Percentiles rank a stretch among this genome's conserved stretches.
These are phyloP conservation scores for Cerioporus squamosus DNA, from an alignment of 1,284 basidiomycete genomes.

Conservation along the genomic window DNA sequence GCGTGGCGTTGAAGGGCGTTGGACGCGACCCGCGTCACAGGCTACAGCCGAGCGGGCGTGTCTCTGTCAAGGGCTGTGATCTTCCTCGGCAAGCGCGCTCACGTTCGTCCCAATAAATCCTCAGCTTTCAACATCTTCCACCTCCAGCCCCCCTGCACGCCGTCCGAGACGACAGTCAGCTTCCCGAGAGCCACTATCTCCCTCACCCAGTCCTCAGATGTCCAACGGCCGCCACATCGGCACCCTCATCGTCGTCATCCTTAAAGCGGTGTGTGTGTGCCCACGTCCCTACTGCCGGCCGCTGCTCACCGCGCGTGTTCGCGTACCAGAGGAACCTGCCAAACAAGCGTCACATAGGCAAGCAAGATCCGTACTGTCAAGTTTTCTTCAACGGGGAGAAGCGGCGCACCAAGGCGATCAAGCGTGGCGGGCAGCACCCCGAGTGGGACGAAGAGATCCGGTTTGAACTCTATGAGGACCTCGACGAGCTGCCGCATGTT, in stretches of 20 bases:
- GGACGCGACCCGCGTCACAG: slow-evolving; percentile 4
- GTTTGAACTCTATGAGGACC: slow-evolving; percentile 84
- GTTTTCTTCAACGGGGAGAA: slow-evolving; percentile 82
- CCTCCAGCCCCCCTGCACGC: slow-evolving; percentile 1
- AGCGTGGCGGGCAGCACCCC: slow-evolving; percentile 96
- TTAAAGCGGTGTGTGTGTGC: slow-evolving; percentile 83
- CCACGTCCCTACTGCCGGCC: slow-evolving; percentile 16
- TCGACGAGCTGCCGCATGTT: slow-evolving; percentile 62
- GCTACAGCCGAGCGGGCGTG: slow-evolving; percentile 18
- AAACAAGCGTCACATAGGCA: slow-evolving; percentile 94
- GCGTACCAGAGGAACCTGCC: slow-evolving; percentile 81
- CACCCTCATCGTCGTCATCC: slow-evolving; percentile 92
- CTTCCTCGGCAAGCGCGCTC: slow-evolving; percentile 14
- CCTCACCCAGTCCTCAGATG: slow-evolving; percentile 19
- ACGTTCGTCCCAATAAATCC: slow-evolving; percentile 22
- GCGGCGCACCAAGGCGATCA: slow-evolving; percentile 87
- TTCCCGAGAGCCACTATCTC: not conserved
- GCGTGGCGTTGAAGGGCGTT: no score
- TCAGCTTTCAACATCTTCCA: slow-evolving; percentile 6
- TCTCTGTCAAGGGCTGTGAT: slow-evolving; percentile 16
- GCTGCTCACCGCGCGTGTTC: not conserved
- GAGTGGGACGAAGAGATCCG: slow-evolving; percentile 99
- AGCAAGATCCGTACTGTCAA: slow-evolving; percentile 96
- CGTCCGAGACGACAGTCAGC: slow-evolving; percentile 5
- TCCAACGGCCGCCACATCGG: slow-evolving; percentile 70